These are phyloP conservation scores for Funneliformis caledonium DNA, from an alignment of 371 early-diverging fungal species.

Conservation along the genomic window DNA sequence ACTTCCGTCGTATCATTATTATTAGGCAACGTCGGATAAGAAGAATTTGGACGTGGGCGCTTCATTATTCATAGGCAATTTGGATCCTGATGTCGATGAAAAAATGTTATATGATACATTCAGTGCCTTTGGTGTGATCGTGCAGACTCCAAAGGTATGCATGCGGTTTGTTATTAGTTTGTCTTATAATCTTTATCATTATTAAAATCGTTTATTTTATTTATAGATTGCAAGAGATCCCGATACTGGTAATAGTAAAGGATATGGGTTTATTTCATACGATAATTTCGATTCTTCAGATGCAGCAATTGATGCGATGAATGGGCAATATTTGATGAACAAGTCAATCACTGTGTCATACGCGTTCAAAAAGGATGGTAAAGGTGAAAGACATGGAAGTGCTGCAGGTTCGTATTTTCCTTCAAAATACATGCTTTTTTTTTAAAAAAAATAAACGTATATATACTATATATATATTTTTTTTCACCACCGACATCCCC, in stretches of 20 bases:
- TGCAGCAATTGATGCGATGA: conserved; percentile 96
- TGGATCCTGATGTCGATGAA: conserved; percentile 94
- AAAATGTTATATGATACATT: conserved; percentile 96
- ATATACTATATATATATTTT: too few relatives aligned
- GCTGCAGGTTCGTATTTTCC: conserved; percentile 73
- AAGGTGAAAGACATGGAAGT: conserved; percentile 97
- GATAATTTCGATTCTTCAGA: conserved; percentile 96
- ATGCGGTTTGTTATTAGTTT: not conserved
- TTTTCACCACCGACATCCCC: not conserved
- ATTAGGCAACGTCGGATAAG: conserved; percentile 84
- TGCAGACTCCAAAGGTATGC: conserved; percentile 78
- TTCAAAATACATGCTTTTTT: not conserved
- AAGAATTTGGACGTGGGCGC: conserved; percentile 95
- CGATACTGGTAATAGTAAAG: conserved; percentile 86
- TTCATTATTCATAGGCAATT: conserved; percentile 94
- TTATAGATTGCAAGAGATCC: conserved; percentile 83
- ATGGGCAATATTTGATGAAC: conserved; percentile 94
- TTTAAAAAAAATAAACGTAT: too few relatives aligned
- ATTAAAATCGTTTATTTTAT: conserved; percentile 39
- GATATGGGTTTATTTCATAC: conserved; percentile 94
- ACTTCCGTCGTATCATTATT: conserved; percentile 21
- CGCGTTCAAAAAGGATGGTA: conserved; percentile 98
- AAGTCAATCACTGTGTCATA: conserved; percentile 90
- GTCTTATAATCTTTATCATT: not conserved
- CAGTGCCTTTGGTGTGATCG: conserved; percentile 90